Evolutionary conservation across 208 protist genomes (phyloP).

Genomic region (Zelonia costaricensis): DNA sequence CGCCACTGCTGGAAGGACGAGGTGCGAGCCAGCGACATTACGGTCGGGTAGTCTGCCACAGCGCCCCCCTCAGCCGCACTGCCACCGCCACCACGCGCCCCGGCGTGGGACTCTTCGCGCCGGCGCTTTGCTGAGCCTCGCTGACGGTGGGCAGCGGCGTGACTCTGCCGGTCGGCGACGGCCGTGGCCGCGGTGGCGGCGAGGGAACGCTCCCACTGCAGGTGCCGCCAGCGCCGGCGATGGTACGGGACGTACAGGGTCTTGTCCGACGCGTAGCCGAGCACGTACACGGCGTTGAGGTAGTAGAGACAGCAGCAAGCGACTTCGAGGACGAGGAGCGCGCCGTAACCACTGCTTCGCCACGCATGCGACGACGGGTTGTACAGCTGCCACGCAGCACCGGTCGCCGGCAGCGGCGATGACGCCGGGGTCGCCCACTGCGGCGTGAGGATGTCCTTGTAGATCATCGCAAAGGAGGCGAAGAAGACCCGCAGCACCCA

Average conservation of each 20-base stretch:
- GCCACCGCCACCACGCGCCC: neutral
- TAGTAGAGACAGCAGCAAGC: conserved; percentile 35
- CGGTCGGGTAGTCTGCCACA: neutral
- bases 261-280: conserved; percentile 47
- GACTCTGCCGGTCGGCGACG: neutral
- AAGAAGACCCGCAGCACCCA: conserved; percentile 45
- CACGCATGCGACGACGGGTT: conserved; percentile 24
- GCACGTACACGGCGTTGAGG: conserved; percentile 31
- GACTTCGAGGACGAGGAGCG: conserved; percentile 36
- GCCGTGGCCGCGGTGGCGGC: neutral
- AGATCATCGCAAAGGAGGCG: conserved; percentile 47
- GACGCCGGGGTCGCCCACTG: conserved; percentile 7
- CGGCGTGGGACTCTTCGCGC: neutral
- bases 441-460: conserved; percentile 38
- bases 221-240: conserved; percentile 28
- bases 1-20: conserved; percentile 28
- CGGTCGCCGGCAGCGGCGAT: neutral
- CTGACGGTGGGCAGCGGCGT: too few relatives aligned
- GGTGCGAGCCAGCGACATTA: conserved; percentile 16
- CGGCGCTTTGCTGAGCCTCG: too few relatives aligned
- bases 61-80: neutral
- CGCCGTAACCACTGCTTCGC: conserved; percentile 42
- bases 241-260: conserved; percentile 51
- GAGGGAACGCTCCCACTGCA: conserved; percentile 7
- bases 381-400: neutral